Percentiles rank a stretch among this genome's conserved stretches.
Conservation (phyloP, 2,329 filamentous ascomycete genomes). For the Coniella lustricola region DNA sequence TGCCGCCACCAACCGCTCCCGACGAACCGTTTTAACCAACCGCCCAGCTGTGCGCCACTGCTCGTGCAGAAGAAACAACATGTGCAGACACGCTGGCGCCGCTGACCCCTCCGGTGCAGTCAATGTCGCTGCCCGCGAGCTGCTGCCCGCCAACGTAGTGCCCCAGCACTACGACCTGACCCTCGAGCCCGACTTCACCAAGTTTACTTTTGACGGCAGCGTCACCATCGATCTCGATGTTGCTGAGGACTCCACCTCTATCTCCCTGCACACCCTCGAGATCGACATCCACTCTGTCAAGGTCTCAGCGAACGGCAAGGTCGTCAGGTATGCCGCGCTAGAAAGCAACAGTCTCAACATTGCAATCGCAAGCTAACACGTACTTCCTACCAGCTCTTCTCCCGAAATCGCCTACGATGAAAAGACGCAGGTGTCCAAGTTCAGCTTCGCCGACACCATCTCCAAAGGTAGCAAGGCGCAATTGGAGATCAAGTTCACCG, state of each 20-base stretch:
- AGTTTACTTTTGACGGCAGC: conserved; percentile 77
- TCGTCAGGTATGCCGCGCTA: conserved; percentile 33
- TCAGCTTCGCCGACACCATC: conserved; percentile 69
- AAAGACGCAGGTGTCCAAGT: conserved; percentile 71
- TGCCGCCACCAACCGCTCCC: conserved; percentile 9
- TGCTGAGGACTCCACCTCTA: conserved; percentile 71
- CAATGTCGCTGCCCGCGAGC: conserved; percentile 56
- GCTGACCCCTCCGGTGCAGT: conserved; percentile 29
- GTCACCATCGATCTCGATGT: conserved; percentile 86
- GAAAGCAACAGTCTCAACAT: not conserved
- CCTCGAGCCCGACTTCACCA: conserved; percentile 83
- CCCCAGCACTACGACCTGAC: conserved; percentile 89
- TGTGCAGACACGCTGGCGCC: conserved; percentile 50
- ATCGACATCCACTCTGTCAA: conserved; percentile 73
- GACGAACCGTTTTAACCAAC: conserved; percentile 14
- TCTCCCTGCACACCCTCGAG: conserved; percentile 83
- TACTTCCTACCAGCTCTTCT: conserved; percentile 44
- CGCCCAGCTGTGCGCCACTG: conserved; percentile 46
- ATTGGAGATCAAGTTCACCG: conserved; percentile 69
- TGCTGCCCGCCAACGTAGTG: conserved; percentile 86
- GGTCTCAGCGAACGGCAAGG: conserved; percentile 53
- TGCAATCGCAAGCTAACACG: conserved; percentile 15
- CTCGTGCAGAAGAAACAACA: conserved; percentile 65
- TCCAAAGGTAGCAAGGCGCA: conserved; percentile 70
- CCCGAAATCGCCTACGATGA: conserved; percentile 68